These are phyloP conservation scores for Tricholomella constricta DNA, from an alignment of 768 basidiomycete genomes.

Conservation along the genomic window DNA sequence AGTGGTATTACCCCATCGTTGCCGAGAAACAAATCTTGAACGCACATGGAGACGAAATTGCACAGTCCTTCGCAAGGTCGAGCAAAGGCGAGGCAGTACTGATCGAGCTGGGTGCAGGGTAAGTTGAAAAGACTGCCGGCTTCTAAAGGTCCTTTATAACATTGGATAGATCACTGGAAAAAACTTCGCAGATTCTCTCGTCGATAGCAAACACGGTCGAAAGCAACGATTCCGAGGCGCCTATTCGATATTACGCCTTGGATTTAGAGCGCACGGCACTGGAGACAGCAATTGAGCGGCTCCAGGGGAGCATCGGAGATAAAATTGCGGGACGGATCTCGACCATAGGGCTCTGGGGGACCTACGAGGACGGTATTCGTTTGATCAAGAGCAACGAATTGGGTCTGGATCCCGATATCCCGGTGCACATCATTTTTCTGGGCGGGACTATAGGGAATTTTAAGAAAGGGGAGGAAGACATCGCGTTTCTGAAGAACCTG, in stretches of 20 bases:
- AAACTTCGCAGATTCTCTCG: slow-evolving; percentile 3
- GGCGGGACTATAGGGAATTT: slow-evolving; percentile 5
- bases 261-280: slow-evolving; percentile 7
- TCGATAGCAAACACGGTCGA: neutral
- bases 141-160: too few species aligned
- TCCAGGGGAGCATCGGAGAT: neutral
- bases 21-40: slow-evolving; percentile 8
- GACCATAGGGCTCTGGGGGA: slow-evolving; percentile 9
- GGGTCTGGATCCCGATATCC: neutral
- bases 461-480: neutral
- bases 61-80: neutral
- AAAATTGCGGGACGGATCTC: neutral
- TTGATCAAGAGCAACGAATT: slow-evolving; percentile 1
- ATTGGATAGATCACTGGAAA: slow-evolving; percentile 11
- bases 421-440: slow-evolving; percentile 3
- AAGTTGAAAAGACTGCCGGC: too few species aligned
- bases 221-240: neutral
- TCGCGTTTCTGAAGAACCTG: neutral
- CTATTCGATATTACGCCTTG: slow-evolving; percentile 8
- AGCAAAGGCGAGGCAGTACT: slow-evolving; percentile 1
- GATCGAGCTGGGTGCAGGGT: slow-evolving; percentile 11
- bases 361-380: slow-evolving; percentile 5
- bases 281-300: neutral
- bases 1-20: slow-evolving; percentile 7
- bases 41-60: slow-evolving; percentile 3